These are phyloP conservation scores for Xylaria sp. DNA, from an alignment of 2,329 filamentous ascomycete genomes.

Conservation along the genomic window DNA sequence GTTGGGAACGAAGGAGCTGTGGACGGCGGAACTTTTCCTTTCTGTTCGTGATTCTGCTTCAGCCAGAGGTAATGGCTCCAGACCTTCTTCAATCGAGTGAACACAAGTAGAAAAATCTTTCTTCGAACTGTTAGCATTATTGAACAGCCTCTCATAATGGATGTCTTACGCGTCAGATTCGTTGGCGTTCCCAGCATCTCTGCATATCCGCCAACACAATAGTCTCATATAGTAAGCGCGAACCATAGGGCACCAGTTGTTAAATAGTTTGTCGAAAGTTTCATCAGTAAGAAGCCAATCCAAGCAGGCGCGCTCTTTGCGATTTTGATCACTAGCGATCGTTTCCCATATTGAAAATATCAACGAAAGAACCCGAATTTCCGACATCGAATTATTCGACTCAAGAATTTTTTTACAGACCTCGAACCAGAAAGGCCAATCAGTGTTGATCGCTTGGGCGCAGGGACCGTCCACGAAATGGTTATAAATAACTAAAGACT, in stretches of 20 bases:
- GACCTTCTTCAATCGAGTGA: conserved; percentile 73
- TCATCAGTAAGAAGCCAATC: conserved; percentile 80
- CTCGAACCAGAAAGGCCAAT: conserved; percentile 88
- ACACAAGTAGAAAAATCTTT: conserved; percentile 75
- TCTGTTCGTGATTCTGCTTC: conserved; percentile 71
- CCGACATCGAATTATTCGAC: conserved; percentile 89
- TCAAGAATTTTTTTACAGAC: conserved; percentile 82
- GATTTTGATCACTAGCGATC: conserved; percentile 70
- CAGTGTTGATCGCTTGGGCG: conserved; percentile 61
- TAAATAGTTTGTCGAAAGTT: conserved; percentile 85
- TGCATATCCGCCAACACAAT: conserved; percentile 87
- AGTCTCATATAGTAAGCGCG: conserved; percentile 92
- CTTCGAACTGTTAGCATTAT: conserved; percentile 56
- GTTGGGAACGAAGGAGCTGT: conserved; percentile 86
- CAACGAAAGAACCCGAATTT: conserved; percentile 85
- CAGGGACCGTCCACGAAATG: conserved; percentile 58
- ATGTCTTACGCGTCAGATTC: conserved; percentile 73
- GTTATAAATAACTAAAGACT: conserved; percentile 74
- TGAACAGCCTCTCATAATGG: background rate
- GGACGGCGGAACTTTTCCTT: conserved; percentile 70
- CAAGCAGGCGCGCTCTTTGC: conserved; percentile 77
- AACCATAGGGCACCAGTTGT: conserved; percentile 96
- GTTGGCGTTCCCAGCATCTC: conserved; percentile 75
- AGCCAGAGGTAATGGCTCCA: conserved; percentile 86
- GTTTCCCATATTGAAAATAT: conserved; percentile 84